Conservation (phyloP, 2,329 filamentous ascomycete species). For the Pseudogymnoascus sp. region DNA sequence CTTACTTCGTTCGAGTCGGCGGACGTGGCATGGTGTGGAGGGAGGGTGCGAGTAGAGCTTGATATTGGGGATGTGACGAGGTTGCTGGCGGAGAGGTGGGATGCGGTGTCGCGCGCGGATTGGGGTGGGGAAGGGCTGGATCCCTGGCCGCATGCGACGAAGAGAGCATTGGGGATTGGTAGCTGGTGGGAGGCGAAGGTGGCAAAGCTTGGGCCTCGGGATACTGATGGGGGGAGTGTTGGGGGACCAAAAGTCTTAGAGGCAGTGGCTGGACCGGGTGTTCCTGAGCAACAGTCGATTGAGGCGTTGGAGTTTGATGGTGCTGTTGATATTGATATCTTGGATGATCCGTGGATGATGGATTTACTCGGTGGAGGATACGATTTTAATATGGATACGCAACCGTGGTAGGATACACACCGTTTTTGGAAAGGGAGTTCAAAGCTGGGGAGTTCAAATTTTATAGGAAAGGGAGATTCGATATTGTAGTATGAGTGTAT, state of each 20-base stretch:
- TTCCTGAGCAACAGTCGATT: neutral
- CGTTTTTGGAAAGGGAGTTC: neutral
- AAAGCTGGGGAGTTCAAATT: too few relatives aligned
- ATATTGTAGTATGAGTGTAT: neutral
- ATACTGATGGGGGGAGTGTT: neutral
- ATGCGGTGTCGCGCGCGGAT: neutral
- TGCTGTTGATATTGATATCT: neutral
- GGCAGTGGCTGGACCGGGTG: neutral
- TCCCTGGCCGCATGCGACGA: neutral
- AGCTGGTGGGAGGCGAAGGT: neutral
- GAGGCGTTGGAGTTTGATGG: neutral
- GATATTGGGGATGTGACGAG: neutral
- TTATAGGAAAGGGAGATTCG: neutral
- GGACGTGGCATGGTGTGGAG: neutral
- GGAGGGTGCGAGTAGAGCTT: neutral
- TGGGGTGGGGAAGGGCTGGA: neutral
- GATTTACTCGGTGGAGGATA: neutral
- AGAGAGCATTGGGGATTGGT: neutral
- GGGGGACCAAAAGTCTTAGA: neutral
- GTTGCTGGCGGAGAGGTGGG: neutral
- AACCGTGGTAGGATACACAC: neutral
- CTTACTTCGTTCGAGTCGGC: neutral
- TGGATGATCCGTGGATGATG: conserved; percentile 2
- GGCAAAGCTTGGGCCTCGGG: neutral
- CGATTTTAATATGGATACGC: neutral